Base-by-base conservation (phyloP, 225 moss, liverwort and hornwort genomes). In the Neckera pumila region DNA sequence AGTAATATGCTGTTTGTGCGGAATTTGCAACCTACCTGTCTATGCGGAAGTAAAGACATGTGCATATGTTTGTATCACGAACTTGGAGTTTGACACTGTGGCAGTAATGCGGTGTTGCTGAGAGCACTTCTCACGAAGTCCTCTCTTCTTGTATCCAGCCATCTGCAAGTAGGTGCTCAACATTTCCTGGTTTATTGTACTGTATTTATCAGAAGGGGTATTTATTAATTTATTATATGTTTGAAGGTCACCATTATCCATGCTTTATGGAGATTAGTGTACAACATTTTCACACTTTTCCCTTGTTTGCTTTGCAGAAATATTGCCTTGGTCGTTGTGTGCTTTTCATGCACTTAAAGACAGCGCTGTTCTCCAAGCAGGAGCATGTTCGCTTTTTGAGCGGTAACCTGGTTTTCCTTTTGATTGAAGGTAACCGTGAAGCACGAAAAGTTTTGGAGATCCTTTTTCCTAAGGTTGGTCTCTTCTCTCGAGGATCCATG, bases 311-410 rank as follows among this genome's bases (percentile, higher is more conserved):
- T 80, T 89, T 87, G 92, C 97, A 99, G 95, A 99, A 93, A 92
- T 95, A 93, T 79, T 99, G 97, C 86, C 94, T 99, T 61, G 96
- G 96, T 87, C 95, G 95, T 57, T 99, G 99, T 93, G 95, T 99
- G 85, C 90, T 99, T 67, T 95, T 96, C 81, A 79, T 96, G 85
- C 99, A 99, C 91, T 92, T 97, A 38, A 95, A 92, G 87, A 93
- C 90, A 80, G 94, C 96, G 43, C 90, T 99, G 57, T 97, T 96
- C 90, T 96, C 96, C 61, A 97, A 96, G 90, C 95, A 96, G 86
- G 91, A 94, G 60, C 94, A 96, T 88, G 92, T 95, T 67, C 96
- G 99, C 88, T 82, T 89, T 84, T 91, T 99, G 79, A 97, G 99
- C 86, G 97, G 99, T 70, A 95, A 96, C 72, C 86, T 99, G 53